phyloP scores from a whole-genome alignment of 352 stramenopile species.

The Globisporangium splendens region DNA sequence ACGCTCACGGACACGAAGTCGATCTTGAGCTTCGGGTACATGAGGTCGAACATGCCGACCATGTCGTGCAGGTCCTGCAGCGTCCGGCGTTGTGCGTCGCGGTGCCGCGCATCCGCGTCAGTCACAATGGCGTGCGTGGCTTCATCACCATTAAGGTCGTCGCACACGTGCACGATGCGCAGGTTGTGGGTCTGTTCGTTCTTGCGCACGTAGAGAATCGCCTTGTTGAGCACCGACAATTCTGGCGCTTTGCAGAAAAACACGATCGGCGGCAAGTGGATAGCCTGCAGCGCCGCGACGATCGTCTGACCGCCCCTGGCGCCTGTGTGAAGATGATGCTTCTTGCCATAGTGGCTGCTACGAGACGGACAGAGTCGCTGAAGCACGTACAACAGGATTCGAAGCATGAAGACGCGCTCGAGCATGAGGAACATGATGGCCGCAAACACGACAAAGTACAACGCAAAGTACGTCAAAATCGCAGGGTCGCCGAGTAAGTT shows the following conservation, averaged over 20 bases:
- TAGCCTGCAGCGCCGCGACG: slow-evolving; percentile 46
- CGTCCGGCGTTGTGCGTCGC: slow-evolving; percentile 30
- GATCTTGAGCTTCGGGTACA: slow-evolving; percentile 93
- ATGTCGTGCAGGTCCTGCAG: slow-evolving; percentile 76
- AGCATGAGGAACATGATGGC: slow-evolving; percentile 81
- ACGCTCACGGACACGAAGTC: slow-evolving; percentile 77
- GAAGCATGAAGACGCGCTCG: slow-evolving; percentile 72
- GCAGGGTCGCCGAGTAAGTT: slow-evolving; percentile 69
- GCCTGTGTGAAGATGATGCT: slow-evolving; percentile 41
- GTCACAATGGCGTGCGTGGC: slow-evolving; percentile 24
- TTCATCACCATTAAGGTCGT: slow-evolving; percentile 20
- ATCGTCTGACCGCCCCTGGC: slow-evolving; percentile 69
- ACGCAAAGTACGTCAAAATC: slow-evolving; percentile 79
- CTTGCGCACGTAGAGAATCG: slow-evolving; percentile 90
- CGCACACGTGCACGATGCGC: slow-evolving; percentile 84
- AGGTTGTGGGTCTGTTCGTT: slow-evolving; percentile 92
- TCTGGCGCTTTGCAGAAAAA: slow-evolving; percentile 91
- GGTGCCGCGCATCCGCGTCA: slow-evolving; percentile 28
- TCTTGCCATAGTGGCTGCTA: slow-evolving; percentile 16
- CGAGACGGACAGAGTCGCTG: slow-evolving; percentile 57
- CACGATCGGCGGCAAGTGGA: slow-evolving; percentile 83
- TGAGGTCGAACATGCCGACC: slow-evolving; percentile 77
- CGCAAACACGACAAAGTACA: slow-evolving; percentile 72
- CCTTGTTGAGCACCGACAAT: slow-evolving; percentile 91
- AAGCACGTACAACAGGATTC: slow-evolving; percentile 65